Base-by-base conservation (phyloP, 1,284 basidiomycete genomes). In the Naganishia albida region DNA sequence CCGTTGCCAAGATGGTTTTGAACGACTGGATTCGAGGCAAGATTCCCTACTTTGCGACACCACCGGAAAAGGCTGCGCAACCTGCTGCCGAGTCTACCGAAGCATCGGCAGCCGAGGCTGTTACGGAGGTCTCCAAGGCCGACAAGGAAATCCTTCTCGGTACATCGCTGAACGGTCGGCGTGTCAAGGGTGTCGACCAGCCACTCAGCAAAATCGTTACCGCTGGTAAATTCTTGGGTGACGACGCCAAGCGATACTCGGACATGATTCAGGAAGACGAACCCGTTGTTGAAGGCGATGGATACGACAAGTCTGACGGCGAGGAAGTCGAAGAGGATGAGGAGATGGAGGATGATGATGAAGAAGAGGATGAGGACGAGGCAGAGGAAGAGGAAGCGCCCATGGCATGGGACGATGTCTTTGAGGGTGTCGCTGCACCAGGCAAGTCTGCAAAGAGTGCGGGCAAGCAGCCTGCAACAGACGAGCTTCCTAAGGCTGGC, bases 11-110 rank as follows among this genome's bases (percentile, higher is more conserved):
- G 82, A 95, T 98, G 80, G 83, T 99, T 52, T 81, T 99, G 72
- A 93, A 90, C 78, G 96, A 99, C 78, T 99, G 96, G 96, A 93
- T 97, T 67, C 84, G 96, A 63, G 96, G 96, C 26, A 90, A 93
- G 71, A 79, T 80, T 62, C 81, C 81, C 28, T 82, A 77, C 78
- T 82, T 82, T 69, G 80, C 79, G 28, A 68, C 76, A 2, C 81
- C 81, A 53, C 83, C 82, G 30, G 74, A 71, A 62, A 83, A 76
- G 55, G 77, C 77, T 65, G 72, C 70, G 71, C 73, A 73, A 39
- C 55, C 50, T 18, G 62, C 3, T 7, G 49, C 39, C 39, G 73
- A 70, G 46, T 70, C 67, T 10, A 65, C 64, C 30, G 63, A 71
- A 30, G 52, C 68, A n/a, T 64, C 72, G 62, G 68, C 69, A 28